Conservation (phyloP, 2,329 filamentous ascomycete genomes). For the Myriangium duriaei region DNA sequence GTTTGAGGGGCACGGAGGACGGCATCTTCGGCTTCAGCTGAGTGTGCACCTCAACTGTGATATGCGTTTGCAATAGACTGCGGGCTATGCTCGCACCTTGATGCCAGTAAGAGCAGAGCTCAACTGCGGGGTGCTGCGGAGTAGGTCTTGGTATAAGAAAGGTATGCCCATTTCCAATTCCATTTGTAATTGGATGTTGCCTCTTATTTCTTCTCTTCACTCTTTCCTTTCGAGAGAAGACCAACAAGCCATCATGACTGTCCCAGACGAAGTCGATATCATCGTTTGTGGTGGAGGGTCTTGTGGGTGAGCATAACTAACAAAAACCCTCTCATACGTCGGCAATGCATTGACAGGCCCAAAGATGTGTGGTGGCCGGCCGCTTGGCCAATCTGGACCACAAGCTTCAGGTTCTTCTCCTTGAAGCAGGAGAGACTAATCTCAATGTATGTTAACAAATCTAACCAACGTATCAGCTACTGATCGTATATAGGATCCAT, state of each 20-base stretch:
- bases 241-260: constrained; percentile 37
- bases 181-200: too few relatives aligned
- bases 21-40: too few relatives aligned
- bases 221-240: too few relatives aligned
- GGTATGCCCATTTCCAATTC: too few relatives aligned
- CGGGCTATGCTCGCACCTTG: too few relatives aligned
- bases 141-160: too few relatives aligned
- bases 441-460: constrained; percentile 37
- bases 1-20: too few relatives aligned
- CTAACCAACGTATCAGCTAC: background rate
- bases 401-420: constrained; percentile 56
- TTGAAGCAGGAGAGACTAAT: constrained; percentile 61
- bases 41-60: too few relatives aligned
- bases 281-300: constrained; percentile 67
- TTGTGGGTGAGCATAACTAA: constrained; percentile 38
- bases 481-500: constrained; percentile 42
- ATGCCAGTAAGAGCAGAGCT: too few relatives aligned
- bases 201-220: too few relatives aligned
- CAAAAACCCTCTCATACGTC: background rate
- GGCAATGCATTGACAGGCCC: constrained; percentile 19
- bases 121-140: too few relatives aligned
- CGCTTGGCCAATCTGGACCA: constrained; percentile 64
- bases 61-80: too few relatives aligned
- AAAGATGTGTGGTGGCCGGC: constrained; percentile 35
- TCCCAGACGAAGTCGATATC: constrained; percentile 70